A percentile compares a stretch with the other conserved stretches of the same genome.
phyloP scores from a whole-genome alignment of 106 monocot species.

The Phalaenopsis equestris region DNA sequence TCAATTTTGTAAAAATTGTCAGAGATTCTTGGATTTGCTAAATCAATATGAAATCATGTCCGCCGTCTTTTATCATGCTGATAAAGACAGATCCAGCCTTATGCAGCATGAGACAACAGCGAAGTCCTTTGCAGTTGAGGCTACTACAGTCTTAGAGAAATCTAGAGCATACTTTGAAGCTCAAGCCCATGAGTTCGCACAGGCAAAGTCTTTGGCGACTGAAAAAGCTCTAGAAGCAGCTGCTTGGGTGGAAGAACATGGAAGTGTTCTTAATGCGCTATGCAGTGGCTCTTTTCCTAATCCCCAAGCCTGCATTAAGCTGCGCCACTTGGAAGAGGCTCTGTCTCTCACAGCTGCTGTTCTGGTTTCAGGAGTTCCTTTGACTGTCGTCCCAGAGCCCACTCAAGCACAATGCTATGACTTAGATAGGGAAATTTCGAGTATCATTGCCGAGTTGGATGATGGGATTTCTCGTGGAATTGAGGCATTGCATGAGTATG shows the following conservation, averaged over 20 bases:
- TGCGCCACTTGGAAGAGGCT: constrained; percentile 50
- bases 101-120: constrained; percentile 70
- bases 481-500: constrained; percentile 63
- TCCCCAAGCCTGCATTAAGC: constrained; percentile 26
- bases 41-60: constrained; percentile 68
- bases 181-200: constrained; percentile 65
- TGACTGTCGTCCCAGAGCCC: constrained; percentile 95
- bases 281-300: constrained; percentile 50
- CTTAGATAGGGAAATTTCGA: constrained; percentile 76
- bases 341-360: constrained; percentile 80
- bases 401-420: constrained; percentile 79
- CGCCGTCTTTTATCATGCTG: constrained; percentile 56
- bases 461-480: constrained; percentile 55
- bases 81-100: constrained; percentile 78
- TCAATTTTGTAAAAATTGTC: constrained; percentile 19
- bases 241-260: constrained; percentile 84
- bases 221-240: constrained; percentile 69
- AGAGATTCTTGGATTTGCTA: constrained; percentile 71
- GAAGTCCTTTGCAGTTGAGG: constrained; percentile 73
- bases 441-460: constrained; percentile 56
- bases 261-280: constrained; percentile 66
- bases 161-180: constrained; percentile 58
- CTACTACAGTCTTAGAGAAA: constrained; percentile 60
- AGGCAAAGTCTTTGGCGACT: constrained; percentile 60
- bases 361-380: constrained; percentile 65